phyloP scores from a whole-genome alignment of 2,329 filamentous ascomycete genomes.

The Pseudocercospora crystallina region DNA sequence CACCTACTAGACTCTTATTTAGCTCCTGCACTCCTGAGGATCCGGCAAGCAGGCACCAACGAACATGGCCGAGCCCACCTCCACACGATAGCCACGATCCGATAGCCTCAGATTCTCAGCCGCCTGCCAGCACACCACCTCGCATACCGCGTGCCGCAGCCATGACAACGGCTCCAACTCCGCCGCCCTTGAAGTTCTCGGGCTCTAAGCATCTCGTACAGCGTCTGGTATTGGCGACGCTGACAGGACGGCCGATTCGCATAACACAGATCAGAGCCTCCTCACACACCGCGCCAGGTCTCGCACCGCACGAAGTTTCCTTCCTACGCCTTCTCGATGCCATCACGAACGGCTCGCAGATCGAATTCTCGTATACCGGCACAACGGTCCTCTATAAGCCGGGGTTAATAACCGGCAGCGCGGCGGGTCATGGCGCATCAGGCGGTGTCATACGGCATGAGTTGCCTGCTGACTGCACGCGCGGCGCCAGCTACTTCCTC shows the following conservation, averaged over 20 bases:
- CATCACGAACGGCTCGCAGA: constrained; percentile 89
- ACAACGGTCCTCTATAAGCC: constrained; percentile 91
- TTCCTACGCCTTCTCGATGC: constrained; percentile 92
- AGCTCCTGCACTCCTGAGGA: no score
- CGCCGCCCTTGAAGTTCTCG: constrained; percentile 59
- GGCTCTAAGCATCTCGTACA: constrained; percentile 79
- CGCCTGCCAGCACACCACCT: background rate
- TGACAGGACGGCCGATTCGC: constrained; percentile 84
- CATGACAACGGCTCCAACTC: constrained; percentile 30
- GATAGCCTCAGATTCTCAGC: no score
- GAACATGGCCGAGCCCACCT: no score
- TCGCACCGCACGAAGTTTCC: constrained; percentile 89
- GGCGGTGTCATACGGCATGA: constrained; percentile 78
- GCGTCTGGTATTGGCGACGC: constrained; percentile 83
- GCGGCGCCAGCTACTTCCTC: constrained; percentile 89
- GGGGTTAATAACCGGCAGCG: constrained; percentile 84
- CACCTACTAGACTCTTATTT: no score
- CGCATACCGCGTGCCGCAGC: background rate
- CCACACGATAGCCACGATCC: no score
- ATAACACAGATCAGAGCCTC: constrained; percentile 91
- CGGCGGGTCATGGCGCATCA: constrained; percentile 70
- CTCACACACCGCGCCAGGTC: constrained; percentile 81
- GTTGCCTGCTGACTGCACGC: constrained; percentile 71
- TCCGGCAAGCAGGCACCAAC: no score
- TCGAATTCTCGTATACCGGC: constrained; percentile 95